phyloP scores from a whole-genome alignment of 257 asterid species.

The Solanum appendiculatum region DNA sequence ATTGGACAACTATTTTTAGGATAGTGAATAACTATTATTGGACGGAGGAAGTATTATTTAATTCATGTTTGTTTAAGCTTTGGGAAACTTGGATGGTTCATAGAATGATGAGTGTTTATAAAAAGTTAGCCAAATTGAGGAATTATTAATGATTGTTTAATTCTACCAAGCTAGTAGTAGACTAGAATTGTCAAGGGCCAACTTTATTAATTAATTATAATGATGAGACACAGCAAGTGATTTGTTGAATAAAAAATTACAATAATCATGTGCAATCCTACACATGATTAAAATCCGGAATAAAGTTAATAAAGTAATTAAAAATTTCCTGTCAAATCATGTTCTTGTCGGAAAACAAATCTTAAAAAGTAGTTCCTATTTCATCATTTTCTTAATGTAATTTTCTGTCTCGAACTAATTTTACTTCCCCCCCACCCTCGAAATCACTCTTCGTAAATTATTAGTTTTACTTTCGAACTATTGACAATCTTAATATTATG shows the following conservation, averaged over 20 bases:
- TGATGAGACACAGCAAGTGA: background rate
- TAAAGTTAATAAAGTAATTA: background rate
- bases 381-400: background rate
- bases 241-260: background rate
- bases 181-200: background rate
- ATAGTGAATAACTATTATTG: too few relatives aligned
- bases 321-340: background rate
- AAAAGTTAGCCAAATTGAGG: background rate
- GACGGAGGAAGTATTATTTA: too few relatives aligned
- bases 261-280: background rate
- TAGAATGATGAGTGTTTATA: background rate
- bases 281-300: background rate
- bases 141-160: background rate
- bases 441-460: too few relatives aligned
- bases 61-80: background rate
- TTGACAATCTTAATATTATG: too few relatives aligned
- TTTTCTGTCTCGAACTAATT: background rate
- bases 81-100: background rate
- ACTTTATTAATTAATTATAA: background rate
- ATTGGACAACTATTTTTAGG: too few relatives aligned
- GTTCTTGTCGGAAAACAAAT: background rate
- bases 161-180: background rate
- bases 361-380: background rate
- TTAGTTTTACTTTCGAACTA: too few relatives aligned
- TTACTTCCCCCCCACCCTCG: too few relatives aligned